A percentile compares a stretch with the other conserved stretches of the same genome.
Evolutionary conservation across 2,329 filamentous ascomycete species (phyloP).

Genomic region (Cladophialophora immunda): DNA sequence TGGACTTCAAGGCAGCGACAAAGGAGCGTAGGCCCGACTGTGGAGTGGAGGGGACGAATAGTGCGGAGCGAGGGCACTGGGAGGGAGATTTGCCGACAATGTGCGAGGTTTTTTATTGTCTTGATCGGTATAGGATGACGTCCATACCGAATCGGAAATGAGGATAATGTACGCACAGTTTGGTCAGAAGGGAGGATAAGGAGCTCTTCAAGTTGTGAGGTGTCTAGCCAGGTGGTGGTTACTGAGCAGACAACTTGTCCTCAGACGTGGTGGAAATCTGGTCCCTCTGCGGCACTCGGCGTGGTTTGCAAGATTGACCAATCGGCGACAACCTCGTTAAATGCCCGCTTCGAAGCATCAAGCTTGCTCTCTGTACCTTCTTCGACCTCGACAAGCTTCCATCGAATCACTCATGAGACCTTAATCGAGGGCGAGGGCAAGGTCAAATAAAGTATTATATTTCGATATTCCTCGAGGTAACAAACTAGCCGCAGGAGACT

Average conservation of each 20-base stretch:
- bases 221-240: constrained; percentile 11
- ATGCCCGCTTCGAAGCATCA: constrained; percentile 10
- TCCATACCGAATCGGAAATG: constrained; percentile 24
- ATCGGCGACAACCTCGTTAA: constrained; percentile 20
- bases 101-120: constrained; percentile 27
- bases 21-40: constrained; percentile 11
- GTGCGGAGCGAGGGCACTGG: constrained; percentile 21
- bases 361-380: background rate
- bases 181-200: constrained; percentile 1
- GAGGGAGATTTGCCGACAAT: constrained; percentile 22
- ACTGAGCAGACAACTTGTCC: constrained; percentile 35
- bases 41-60: constrained; percentile 19
- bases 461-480: background rate
- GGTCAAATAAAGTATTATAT: background rate
- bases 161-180: background rate
- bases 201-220: constrained; percentile 4
- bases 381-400: background rate
- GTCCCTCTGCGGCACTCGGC: constrained; percentile 22
- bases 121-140: constrained; percentile 16
- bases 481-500: background rate
- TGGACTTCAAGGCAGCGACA: background rate
- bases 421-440: background rate
- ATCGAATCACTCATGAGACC: background rate
- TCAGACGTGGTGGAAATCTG: constrained; percentile 24
- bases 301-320: constrained; percentile 27